Base-by-base conservation (phyloP, 139 green algal genomes). In the Chlamydomonas applanata region DNA sequence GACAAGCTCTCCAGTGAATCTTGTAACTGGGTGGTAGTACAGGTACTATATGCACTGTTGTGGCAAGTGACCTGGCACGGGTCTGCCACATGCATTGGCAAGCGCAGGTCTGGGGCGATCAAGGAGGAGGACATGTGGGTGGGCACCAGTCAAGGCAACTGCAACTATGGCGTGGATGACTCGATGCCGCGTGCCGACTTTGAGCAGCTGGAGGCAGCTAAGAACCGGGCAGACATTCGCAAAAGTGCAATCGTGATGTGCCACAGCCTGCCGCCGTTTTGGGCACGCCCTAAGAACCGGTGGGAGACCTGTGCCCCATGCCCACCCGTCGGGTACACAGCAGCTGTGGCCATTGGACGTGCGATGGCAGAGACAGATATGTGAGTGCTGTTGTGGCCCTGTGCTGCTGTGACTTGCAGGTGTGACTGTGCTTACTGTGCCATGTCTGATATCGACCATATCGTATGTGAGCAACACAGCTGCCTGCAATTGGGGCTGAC, bases 291-390 rank as follows among this genome's bases (percentile, higher is more conserved):
- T 20, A 61, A 61, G 45, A 71, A 77, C 72, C 34, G 69, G 7
- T 77, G 72, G 72, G 59, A 70, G 4, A 71, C 72, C 3, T 77
- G 72, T 36, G 53, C 54, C 3, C 72, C 72, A 1, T 77, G 72
- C 72, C 72, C 72, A 3, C 72, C 72, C 9, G 25, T 77, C 3
- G 72, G 72, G 25, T 77, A 77, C 60, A 71, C 59, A 35, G 16
- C 72, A 29, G 72, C 72, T 30, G 22, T 70, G 30, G 33, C 72
- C 16, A 45, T 77, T 11, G 72, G 72, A 20, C 30, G 72, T 27
- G 72, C 72, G n/a, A 77, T 77, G 72, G 72, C 72, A 22, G 72
- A 77, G 60, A 77, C 72, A 30, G 72, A 77, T 29, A 62, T 77
- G 70, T 76, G 70, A 76, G 70, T 56, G 24, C 7, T n/a, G n/a